Evolutionary conservation across 148 eudicot species (phyloP).

Genomic region (Talinum fruticosum): DNA sequence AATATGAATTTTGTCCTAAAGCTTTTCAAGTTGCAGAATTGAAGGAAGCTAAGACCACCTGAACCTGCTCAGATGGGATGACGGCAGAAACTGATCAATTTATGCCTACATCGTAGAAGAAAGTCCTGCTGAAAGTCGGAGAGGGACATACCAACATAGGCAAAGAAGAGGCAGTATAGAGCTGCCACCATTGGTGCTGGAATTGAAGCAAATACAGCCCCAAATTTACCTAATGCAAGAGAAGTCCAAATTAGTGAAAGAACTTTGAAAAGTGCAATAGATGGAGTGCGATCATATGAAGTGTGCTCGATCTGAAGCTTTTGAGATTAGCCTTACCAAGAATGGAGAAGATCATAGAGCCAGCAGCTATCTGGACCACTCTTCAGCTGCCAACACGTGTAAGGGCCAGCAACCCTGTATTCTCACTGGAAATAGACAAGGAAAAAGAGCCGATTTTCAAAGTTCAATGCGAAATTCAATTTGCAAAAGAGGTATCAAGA

Average conservation of each 20-base stretch:
- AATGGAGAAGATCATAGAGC: conserved; percentile 89
- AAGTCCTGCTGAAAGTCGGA: background rate
- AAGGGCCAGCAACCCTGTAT: conserved; percentile 86
- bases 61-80: conserved; percentile 43
- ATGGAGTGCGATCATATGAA: background rate
- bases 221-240: conserved; percentile 63
- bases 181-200: conserved; percentile 89
- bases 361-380: conserved; percentile 88
- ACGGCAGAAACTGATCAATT: background rate
- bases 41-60: conserved; percentile 78
- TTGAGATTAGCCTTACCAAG: conserved; percentile 44
- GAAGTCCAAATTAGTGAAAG: background rate
- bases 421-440: conserved; percentile 51
- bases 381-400: conserved; percentile 96
- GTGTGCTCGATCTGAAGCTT: background rate
- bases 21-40: conserved; percentile 90
- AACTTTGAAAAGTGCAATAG: background rate
- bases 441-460: background rate
- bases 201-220: conserved; percentile 90
- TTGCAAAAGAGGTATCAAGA: background rate
- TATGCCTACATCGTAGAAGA: background rate
- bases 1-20: conserved; percentile 73
- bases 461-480: background rate
- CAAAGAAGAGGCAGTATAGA: conserved; percentile 83
- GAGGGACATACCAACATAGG: conserved; percentile 70